Percentiles rank a stretch among this genome's conserved stretches.
These are phyloP conservation scores for Colletotrichum limetticola DNA, from an alignment of 2,329 filamentous ascomycete genomes.

Conservation along the genomic window DNA sequence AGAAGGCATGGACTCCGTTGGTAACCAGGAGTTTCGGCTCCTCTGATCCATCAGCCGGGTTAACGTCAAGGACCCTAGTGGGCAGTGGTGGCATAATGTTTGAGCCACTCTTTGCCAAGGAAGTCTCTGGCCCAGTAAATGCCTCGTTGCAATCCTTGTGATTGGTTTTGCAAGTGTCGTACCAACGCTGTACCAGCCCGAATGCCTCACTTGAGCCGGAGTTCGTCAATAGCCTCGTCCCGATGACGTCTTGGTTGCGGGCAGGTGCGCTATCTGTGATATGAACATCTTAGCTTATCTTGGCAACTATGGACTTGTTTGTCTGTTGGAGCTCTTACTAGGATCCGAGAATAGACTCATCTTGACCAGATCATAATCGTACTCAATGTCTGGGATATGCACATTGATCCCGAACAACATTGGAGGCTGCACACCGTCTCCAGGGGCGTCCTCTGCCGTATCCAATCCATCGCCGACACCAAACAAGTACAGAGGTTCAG, in stretches of 20 bases:
- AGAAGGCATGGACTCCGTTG: background rate
- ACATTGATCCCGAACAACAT: background rate
- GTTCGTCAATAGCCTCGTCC: background rate
- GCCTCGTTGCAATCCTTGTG: background rate
- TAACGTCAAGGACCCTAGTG: background rate
- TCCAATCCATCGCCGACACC: background rate
- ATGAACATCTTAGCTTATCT: background rate
- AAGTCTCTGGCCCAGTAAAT: background rate
- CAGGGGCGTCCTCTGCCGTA: background rate
- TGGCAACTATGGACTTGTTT: background rate
- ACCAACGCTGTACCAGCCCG: background rate
- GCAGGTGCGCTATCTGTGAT: background rate
- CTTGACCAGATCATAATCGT: background rate
- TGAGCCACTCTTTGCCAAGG: background rate
- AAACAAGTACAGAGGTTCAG: background rate
- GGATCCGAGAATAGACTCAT: background rate
- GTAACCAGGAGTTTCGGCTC: background rate
- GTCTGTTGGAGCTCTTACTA: background rate
- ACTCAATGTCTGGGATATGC: background rate
- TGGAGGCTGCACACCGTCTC: background rate
- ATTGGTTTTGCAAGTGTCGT: background rate
- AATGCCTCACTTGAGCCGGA: background rate
- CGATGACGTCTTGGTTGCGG: background rate
- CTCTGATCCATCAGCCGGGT: background rate
- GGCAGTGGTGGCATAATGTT: background rate